These are phyloP conservation scores for Annulohypoxylon stygium DNA, from an alignment of 495 filamentous ascomycete species.

Conservation along the genomic window DNA sequence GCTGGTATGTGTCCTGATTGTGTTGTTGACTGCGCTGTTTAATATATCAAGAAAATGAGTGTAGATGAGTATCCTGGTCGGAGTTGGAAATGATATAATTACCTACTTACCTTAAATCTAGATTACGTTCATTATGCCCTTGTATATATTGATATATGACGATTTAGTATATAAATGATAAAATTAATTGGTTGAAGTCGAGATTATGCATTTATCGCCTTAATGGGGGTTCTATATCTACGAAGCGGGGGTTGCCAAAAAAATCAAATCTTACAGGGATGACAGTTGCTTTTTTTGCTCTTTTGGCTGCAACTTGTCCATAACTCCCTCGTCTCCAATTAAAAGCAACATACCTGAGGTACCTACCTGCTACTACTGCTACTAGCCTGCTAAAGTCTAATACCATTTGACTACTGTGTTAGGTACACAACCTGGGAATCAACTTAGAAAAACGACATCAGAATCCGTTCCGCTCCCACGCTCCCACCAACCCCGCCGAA, in stretches of 20 bases:
- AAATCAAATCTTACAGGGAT: constrained; percentile 7
- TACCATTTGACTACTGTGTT: neutral
- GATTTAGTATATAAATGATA: neutral
- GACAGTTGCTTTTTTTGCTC: constrained; percentile 21
- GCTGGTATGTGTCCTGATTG: too few relatives aligned
- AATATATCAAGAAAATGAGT: too few relatives aligned
- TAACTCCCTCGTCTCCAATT: constrained; percentile 17
- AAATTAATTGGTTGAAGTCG: neutral
- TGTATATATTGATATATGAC: neutral
- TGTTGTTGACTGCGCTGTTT: too few relatives aligned
- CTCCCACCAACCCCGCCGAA: constrained; percentile 30
- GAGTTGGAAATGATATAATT: too few relatives aligned
- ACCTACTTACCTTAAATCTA: neutral
- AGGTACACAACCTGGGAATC: constrained; percentile 2
- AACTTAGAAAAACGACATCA: constrained; percentile 30
- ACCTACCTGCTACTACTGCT: constrained; percentile 16
- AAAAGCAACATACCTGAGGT: neutral
- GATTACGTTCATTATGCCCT: neutral
- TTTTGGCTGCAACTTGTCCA: constrained; percentile 36
- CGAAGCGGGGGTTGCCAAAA: constrained; percentile 2
- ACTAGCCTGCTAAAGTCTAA: neutral
- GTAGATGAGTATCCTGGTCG: too few relatives aligned
- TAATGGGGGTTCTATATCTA: neutral
- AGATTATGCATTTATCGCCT: neutral
- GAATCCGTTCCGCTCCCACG: constrained; percentile 9